Evolutionary conservation across 768 basidiomycete species (phyloP).

Genomic region (Amanita exitialis): DNA sequence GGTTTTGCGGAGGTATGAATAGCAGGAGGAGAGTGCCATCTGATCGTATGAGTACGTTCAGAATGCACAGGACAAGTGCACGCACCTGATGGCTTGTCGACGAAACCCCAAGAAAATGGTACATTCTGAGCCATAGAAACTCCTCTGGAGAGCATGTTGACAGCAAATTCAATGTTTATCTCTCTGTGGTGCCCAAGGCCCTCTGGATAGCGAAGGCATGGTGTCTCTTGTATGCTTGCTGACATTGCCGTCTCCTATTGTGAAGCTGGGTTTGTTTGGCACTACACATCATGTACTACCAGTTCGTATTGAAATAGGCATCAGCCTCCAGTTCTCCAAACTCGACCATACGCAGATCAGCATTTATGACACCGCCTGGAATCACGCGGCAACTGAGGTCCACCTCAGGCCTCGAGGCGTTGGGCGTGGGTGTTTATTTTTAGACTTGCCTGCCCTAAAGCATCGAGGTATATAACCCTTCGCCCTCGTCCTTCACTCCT

Average conservation of each 20-base stretch:
- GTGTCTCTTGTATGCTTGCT: conserved; percentile 36
- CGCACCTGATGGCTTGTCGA: conserved; percentile 71
- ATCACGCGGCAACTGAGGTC: neutral
- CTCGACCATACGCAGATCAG: neutral
- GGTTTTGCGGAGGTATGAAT: conserved; percentile 45
- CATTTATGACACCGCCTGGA: too few species aligned
- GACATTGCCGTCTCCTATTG: neutral
- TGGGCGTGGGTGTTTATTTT: too few species aligned
- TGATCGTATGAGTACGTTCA: conserved; percentile 15
- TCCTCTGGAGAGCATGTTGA: conserved; percentile 53
- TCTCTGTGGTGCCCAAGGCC: conserved; percentile 45
- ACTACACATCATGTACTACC: neutral
- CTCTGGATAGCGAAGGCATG: conserved; percentile 67
- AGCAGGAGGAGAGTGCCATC: conserved; percentile 63
- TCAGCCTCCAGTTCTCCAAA: neutral
- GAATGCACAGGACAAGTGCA: conserved; percentile 2
- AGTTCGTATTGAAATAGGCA: neutral
- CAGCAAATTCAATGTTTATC: conserved; percentile 46
- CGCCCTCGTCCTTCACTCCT: conserved; percentile 2
- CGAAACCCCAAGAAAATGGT: conserved; percentile 64
- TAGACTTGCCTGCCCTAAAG: conserved; percentile 12
- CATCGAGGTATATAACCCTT: conserved; percentile 13
- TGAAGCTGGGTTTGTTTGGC: conserved; percentile 1
- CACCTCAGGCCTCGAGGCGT: too few species aligned
- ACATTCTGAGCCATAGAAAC: conserved; percentile 40